A percentile compares a stretch with the other conserved stretches of the same genome.
Conservation (phyloP, 2,329 filamentous ascomycete species). For the Colletotrichum nymphaeae region DNA sequence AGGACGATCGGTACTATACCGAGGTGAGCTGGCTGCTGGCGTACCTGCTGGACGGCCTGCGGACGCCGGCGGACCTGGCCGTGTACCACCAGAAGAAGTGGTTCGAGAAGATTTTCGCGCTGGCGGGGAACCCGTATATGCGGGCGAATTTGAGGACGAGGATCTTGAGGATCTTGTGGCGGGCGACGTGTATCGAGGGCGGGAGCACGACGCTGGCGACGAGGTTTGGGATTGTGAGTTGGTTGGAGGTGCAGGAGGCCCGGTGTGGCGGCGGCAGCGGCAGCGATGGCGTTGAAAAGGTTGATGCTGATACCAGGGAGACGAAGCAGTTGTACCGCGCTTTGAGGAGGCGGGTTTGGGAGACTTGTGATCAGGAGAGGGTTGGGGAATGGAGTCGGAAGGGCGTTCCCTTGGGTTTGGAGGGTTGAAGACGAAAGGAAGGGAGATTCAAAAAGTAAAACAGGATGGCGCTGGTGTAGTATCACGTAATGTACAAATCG, state of each 20-base stretch:
- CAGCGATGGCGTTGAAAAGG: background rate
- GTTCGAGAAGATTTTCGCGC: constrained; percentile 79
- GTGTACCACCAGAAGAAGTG: constrained; percentile 72
- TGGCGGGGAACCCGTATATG: constrained; percentile 76
- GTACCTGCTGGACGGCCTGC: constrained; percentile 76
- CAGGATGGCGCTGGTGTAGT: background rate
- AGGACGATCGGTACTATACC: constrained; percentile 78
- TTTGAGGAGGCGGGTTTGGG: constrained; percentile 69
- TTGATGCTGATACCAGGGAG: constrained; percentile 41
- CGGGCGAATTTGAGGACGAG: constrained; percentile 69
- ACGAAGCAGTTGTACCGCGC: constrained; percentile 62
- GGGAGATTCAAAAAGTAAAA: background rate
- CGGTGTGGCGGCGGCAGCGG: constrained; percentile 44
- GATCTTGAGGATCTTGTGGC: constrained; percentile 71
- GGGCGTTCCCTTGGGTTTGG: constrained; percentile 43
- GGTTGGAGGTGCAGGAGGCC: constrained; percentile 74
- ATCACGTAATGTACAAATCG: background rate
- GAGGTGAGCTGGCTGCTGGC: constrained; percentile 81
- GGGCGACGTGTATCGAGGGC: constrained; percentile 73
- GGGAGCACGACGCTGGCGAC: constrained; percentile 87
- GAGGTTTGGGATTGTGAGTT: constrained; percentile 78
- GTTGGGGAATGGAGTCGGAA: constrained; percentile 74
- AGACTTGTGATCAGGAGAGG: constrained; percentile 75
- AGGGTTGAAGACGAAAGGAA: background rate
- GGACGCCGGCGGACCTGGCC: constrained; percentile 67